Evolutionary conservation across 2,329 filamentous ascomycete species (phyloP).

Genomic region (Exophiala sp.): DNA sequence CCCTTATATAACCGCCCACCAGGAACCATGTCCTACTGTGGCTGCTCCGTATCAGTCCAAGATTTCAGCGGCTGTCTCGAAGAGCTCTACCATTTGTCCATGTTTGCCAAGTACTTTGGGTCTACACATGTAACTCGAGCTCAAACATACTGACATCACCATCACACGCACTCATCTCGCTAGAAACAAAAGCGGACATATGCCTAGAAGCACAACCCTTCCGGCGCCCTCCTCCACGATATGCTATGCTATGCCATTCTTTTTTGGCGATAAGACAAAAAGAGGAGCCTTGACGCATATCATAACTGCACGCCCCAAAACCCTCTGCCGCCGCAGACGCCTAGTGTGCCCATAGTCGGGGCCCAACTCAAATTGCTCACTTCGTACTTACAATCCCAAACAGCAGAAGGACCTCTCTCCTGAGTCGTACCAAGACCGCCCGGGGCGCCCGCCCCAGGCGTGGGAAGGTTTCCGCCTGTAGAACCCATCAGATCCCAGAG

Average conservation of each 20-base stretch:
- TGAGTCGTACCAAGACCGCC: constrained; percentile 21
- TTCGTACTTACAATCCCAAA: constrained; percentile 44
- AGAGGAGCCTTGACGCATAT: neutral
- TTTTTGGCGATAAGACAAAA: neutral
- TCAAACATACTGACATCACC: neutral
- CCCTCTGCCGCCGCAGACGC: constrained; percentile 42
- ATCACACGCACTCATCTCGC: neutral
- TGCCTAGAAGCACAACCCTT: neutral
- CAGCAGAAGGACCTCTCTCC: constrained; percentile 42
- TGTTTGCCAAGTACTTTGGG: no score
- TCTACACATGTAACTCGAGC: no score
- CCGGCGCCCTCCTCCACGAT: neutral
- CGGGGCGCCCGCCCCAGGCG: constrained; percentile 19
- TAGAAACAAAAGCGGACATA: neutral
- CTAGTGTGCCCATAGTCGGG: constrained; percentile 39
- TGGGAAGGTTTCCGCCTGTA: constrained; percentile 5
- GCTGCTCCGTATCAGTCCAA: no score
- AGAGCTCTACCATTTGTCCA: no score
- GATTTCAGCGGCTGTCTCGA: no score
- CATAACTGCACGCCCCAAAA: constrained; percentile 39
- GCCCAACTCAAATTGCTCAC: constrained; percentile 46
- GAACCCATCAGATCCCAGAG: constrained; percentile 84
- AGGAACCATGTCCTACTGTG: no score
- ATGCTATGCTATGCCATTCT: neutral
- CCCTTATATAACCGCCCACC: no score